Conservation (phyloP, 192 early-diverging fungal species). For the Podila horticola region DNA sequence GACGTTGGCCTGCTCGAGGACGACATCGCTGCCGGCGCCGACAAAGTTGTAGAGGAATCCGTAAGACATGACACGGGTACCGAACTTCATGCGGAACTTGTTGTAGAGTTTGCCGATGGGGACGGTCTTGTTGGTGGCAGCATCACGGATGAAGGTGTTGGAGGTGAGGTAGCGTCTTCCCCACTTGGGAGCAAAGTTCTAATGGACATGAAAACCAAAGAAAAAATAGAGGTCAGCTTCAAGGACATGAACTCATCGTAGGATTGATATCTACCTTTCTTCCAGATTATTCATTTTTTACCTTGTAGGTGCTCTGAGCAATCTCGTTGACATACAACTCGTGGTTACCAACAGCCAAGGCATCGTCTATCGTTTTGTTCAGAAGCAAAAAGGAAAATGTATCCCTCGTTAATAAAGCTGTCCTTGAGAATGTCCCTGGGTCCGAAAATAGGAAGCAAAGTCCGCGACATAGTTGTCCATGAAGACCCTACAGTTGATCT, state of each 20-base stretch:
- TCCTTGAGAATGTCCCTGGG: too few species aligned
- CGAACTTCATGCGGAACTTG: conserved; percentile 52
- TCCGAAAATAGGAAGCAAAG: too few species aligned
- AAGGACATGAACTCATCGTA: not conserved
- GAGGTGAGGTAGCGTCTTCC: conserved; percentile 46
- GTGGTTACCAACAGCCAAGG: conserved; percentile 40
- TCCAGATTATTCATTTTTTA: not conserved
- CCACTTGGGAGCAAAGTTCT: conserved; percentile 48
- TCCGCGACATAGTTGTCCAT: too few species aligned
- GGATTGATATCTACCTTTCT: not conserved
- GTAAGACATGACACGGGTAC: conserved; percentile 61
- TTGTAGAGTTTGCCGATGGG: conserved; percentile 54
- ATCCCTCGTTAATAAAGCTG: too few species aligned
- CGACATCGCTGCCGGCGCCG: conserved; percentile 43
- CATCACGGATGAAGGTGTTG: conserved; percentile 42
- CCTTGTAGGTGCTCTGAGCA: conserved; percentile 36
- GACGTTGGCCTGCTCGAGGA: conserved; percentile 51
- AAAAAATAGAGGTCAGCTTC: not conserved
- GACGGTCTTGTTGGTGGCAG: conserved; percentile 52
- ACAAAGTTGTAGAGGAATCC: conserved; percentile 61
- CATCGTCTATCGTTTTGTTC: conserved; percentile 21
- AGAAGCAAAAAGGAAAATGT: too few species aligned
- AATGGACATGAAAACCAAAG: not conserved
- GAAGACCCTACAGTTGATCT: conserved; percentile 31
- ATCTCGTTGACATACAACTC: conserved; percentile 31